Percentiles rank a stretch among this genome's conserved stretches.
Evolutionary conservation across 345 rosid species (phyloP).

Genomic region (Aquilaria malaccensis): DNA sequence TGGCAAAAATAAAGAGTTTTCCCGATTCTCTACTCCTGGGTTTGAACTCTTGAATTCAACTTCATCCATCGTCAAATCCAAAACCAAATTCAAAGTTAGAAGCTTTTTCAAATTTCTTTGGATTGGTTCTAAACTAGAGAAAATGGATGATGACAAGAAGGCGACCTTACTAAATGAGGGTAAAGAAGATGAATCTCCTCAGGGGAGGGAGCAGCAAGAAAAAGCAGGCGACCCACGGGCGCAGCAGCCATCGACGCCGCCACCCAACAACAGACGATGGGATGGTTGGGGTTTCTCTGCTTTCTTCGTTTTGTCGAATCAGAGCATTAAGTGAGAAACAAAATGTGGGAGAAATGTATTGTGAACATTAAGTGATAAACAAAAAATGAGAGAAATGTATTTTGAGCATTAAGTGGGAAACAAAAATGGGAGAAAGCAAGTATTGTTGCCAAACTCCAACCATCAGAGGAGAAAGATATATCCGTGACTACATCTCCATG

Average conservation of each 20-base stretch:
- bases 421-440: not conserved
- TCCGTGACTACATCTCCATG: slow-evolving; percentile 82
- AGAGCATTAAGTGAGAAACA: too few relatives aligned
- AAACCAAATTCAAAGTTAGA: not conserved
- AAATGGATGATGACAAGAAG: slow-evolving; percentile 39
- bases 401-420: not conserved
- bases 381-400: too few relatives aligned
- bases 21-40: too few relatives aligned
- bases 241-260: slow-evolving; percentile 12
- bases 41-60: slow-evolving; percentile 10
- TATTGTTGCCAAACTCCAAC: slow-evolving; percentile 74
- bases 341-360: too few relatives aligned
- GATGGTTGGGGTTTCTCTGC: slow-evolving; percentile 92
- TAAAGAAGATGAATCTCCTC: slow-evolving; percentile 14
- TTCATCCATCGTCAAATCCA: not conserved
- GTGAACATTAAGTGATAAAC: too few relatives aligned
- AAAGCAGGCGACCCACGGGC: slow-evolving; percentile 18
- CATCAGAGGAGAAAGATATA: slow-evolving; percentile 74
- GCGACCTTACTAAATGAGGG: slow-evolving; percentile 17
- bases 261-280: slow-evolving; percentile 48
- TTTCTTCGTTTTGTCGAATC: slow-evolving; percentile 69
- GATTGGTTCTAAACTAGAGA: slow-evolving; percentile 1
- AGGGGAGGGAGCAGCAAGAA: slow-evolving; percentile 11
- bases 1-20: too few relatives aligned
- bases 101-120: not conserved